Base-by-base conservation (phyloP, 179 eudicot genomes). In the Drosera spatulata region DNA sequence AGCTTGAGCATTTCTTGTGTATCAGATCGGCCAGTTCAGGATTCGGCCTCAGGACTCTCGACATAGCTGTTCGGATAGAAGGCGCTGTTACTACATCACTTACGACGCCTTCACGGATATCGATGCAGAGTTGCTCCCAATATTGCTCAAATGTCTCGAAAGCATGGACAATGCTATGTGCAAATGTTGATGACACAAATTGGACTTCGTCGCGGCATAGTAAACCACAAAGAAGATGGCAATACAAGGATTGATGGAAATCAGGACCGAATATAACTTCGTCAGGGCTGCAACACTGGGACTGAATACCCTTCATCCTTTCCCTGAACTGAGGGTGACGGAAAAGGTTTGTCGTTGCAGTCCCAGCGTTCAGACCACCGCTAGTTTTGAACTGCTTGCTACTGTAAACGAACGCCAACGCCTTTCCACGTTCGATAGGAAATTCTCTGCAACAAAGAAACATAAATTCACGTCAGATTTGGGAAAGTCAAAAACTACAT, bases 291-390 rank as follows among this genome's bases (percentile, higher is more conserved):
- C 83, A 82, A 63, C 82, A 80, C 2, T 83, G 85, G 38, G 86
- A 76, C 41, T 77, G 85, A 55, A 89, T 79, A 2, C 77, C 78
- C 49, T 68, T 73, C 86, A 89, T 86, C 39, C 81, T 66, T 8
- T 71, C 47, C 46, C 72, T 72, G 70, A 65, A 93, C 9, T 70
- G 66, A 13, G 75, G 65, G 37, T 79, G 73, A 8, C 97, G 77
- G 47, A 77, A 89, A 6, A 89, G 83, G 40, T 93, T 86, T 11
- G 99, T 89, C 0, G 97, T 89, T 7, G 96, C 99, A 1, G 97
- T 93, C 55, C 95, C 94, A 1, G 99, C 97, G 7, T 78, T 64
- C 1, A 89, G 68, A 40, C 94, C 94, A 7, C 95, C 97, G 69
- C 77, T 58, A 1, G 99, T 93, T 57, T 69, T 72, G 75, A 86